Percentiles rank a stretch among this genome's conserved stretches.
Evolutionary conservation across 2,329 filamentous ascomycete species (phyloP).

Genomic region (Fusarium papillatum): DNA sequence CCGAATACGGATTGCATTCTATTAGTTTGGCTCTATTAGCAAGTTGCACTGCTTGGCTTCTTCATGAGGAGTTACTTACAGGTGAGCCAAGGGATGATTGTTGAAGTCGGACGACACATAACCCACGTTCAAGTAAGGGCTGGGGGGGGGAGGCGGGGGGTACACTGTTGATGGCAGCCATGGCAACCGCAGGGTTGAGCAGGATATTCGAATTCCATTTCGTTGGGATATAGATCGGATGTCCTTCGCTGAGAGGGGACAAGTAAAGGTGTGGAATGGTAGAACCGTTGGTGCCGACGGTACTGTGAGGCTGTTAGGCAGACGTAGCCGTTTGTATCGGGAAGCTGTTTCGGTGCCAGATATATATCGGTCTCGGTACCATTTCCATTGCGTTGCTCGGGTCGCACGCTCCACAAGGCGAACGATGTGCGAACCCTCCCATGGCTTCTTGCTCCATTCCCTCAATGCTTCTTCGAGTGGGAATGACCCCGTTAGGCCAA

Average conservation of each 20-base stretch:
- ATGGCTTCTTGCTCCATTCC: constrained; percentile 80
- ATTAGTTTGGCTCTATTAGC: constrained; percentile 13
- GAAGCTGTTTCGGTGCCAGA: constrained; percentile 64
- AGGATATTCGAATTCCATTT: constrained; percentile 93
- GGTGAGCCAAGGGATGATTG: constrained; percentile 94
- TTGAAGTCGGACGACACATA: constrained; percentile 99
- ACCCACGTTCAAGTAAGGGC: constrained; percentile 88
- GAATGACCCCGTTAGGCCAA: constrained; percentile 52
- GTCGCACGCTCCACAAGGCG: constrained; percentile 88
- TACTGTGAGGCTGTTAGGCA: constrained; percentile 80
- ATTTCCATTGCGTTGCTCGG: constrained; percentile 83
- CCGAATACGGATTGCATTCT: constrained; percentile 99
- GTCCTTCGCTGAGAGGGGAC: constrained; percentile 90
- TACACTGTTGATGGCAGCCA: constrained; percentile 90
- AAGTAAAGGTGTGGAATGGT: constrained; percentile 98
- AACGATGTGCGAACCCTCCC: constrained; percentile 90
- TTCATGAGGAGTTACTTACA: constrained; percentile 62
- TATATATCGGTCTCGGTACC: constrained; percentile 88
- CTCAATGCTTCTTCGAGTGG: constrained; percentile 57
- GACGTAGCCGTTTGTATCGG: constrained; percentile 78
- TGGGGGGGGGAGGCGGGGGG: constrained; percentile 86
- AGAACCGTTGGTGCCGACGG: constrained; percentile 94
- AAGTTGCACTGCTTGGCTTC: neutral
- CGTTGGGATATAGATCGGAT: constrained; percentile 95
- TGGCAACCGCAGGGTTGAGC: constrained; percentile 85